These are phyloP conservation scores for Crepidotus variabilis DNA, from an alignment of 768 basidiomycete genomes.

Conservation along the genomic window DNA sequence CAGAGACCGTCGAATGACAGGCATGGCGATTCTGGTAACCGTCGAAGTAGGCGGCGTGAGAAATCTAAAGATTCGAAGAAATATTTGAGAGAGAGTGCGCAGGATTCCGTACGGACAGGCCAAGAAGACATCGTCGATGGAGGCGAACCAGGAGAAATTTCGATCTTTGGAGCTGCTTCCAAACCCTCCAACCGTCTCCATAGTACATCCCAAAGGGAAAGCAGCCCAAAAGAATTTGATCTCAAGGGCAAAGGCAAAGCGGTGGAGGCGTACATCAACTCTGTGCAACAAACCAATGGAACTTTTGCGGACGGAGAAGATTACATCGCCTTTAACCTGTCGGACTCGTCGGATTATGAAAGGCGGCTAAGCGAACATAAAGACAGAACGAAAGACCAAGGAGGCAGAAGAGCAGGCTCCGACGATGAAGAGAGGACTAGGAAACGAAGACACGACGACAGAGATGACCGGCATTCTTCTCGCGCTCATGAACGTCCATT, in stretches of 20 bases:
- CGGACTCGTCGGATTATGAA: constrained; percentile 17
- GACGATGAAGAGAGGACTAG: constrained; percentile 3
- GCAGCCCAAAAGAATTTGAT: neutral
- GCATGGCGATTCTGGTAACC: neutral
- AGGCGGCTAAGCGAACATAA: constrained; percentile 2
- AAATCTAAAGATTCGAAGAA: neutral
- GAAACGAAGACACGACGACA: neutral
- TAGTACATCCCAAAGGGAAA: neutral
- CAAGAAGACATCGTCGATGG: neutral
- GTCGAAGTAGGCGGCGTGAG: neutral
- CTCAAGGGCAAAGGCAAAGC: neutral
- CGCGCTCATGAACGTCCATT: neutral
- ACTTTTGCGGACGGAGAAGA: constrained; percentile 30
- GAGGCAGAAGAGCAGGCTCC: constrained; percentile 16
- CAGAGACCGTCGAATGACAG: neutral
- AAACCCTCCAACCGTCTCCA: neutral
- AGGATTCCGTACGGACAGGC: neutral
- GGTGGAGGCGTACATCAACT: neutral
- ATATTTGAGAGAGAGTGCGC: neutral
- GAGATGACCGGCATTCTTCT: neutral
- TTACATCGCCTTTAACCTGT: constrained; percentile 23
- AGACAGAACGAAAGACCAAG: constrained; percentile 7
- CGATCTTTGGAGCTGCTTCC: neutral
- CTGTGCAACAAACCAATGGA: neutral
- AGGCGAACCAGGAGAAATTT: neutral